A percentile compares a stretch with the other conserved stretches of the same genome.
phyloP scores from a whole-genome alignment of 2,329 filamentous ascomycete species.

The Paraphoma sp. region DNA sequence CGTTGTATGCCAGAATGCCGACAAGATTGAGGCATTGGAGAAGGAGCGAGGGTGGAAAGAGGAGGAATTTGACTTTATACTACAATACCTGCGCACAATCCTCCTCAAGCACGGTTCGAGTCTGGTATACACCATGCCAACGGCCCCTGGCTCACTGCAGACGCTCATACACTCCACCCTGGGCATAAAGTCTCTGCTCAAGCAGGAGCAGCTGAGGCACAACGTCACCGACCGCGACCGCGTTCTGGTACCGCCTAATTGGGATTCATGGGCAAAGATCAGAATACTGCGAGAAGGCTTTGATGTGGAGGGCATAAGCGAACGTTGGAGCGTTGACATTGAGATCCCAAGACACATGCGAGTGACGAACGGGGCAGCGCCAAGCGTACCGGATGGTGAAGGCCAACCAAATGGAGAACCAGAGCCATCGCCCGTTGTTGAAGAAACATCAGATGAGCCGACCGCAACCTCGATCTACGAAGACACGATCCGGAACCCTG shows the following conservation, averaged over 20 bases:
- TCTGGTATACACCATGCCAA: constrained; percentile 52
- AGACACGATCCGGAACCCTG: constrained; percentile 78
- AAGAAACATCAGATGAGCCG: constrained; percentile 44
- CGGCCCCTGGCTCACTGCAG: constrained; percentile 75
- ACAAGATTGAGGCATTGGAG: constrained; percentile 89
- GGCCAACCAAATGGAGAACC: constrained; percentile 14
- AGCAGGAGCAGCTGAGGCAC: constrained; percentile 55
- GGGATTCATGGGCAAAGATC: constrained; percentile 99
- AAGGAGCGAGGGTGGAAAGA: constrained; percentile 93
- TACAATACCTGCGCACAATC: constrained; percentile 90
- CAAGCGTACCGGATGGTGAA: constrained; percentile 15
- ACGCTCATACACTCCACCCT: constrained; percentile 84
- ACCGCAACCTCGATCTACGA: constrained; percentile 78
- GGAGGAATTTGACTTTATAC: constrained; percentile 92
- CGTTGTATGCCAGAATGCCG: constrained; percentile 95
- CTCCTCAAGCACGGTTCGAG: constrained; percentile 77
- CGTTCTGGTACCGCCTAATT: constrained; percentile 92
- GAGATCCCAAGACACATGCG: constrained; percentile 53
- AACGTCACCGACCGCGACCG: constrained; percentile 94
- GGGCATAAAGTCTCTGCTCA: constrained; percentile 81
- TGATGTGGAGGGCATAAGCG: constrained; percentile 84
- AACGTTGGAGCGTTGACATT: constrained; percentile 85
- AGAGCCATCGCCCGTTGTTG: constrained; percentile 3
- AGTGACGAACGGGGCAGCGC: constrained; percentile 24
- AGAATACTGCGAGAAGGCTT: constrained; percentile 89